Evolutionary conservation across 345 rosid genomes (phyloP), one percentile per base, ranked within the genome.

Genomic region (Gossypium rotundifolium): DNA sequence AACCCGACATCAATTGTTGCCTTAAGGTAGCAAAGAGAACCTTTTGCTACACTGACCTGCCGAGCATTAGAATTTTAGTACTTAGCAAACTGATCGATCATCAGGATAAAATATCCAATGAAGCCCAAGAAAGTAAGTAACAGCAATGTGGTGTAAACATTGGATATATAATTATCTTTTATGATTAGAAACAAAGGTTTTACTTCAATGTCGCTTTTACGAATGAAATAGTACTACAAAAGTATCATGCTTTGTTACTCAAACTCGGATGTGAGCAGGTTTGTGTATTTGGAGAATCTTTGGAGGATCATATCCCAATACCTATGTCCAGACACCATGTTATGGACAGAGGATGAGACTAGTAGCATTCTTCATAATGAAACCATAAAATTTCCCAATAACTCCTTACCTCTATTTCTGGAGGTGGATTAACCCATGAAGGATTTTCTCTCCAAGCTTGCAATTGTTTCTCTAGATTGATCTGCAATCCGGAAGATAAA

Each of bases 21-120:
- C 52, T 73, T 85, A 68, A 92, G 93, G 74, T 88, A 89, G 87
- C 98, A 92, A 51, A 94, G 87, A 12, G 98, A 91, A 59, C 93
- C 97, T 83, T 91, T 94, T 22, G 95, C 94, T 57, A 89, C 90
- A 61, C 88, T 88, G 69, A 92, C 97, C 98, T 94, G 91, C 73
- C 85, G 81, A 84, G 51, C 78, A 70, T 78, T 74, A 77, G 76
- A 58, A 1, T 22, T 71, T 76, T 65, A 44, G 44, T 65, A 27
- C 7, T 61, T 38, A 66, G 4, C 59, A 44, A 59, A 6, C 17
- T 16, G 25, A 58, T 52, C 60, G 67, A 66, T 60, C 48, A 23
- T 65, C 3, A 45, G 20, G 44, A 51, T 69, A 17, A 53, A 49
- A 20, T 53, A 65, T 42, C 57, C 27, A 12, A 46, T 27, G 46